A percentile compares a stretch with the other conserved stretches of the same genome.
Evolutionary conservation across 352 stramenopile genomes (phyloP).

Genomic region (Globisporangium mamillatum): DNA sequence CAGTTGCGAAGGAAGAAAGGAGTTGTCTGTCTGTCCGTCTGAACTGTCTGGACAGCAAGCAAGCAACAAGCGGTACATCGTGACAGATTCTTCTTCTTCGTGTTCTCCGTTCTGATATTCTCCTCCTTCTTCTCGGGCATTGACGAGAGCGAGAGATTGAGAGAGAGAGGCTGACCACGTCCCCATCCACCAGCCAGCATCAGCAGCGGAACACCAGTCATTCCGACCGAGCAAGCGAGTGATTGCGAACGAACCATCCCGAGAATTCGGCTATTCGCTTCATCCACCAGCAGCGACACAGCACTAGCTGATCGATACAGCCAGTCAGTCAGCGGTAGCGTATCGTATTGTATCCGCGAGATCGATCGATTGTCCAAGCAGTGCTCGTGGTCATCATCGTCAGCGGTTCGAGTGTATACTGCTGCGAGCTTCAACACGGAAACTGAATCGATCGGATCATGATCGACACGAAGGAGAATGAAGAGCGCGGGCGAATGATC

Average conservation of each 20-base stretch:
- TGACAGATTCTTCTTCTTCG: conserved; percentile 6
- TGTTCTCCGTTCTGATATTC: conserved; percentile 11
- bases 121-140: not conserved
- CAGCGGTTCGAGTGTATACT: not conserved
- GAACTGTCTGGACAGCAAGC: not conserved
- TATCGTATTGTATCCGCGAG: not conserved
- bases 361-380: not conserved
- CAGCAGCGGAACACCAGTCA: conserved; percentile 9
- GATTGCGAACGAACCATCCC: conserved; percentile 5
- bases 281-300: not conserved
- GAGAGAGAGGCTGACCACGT: not conserved
- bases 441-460: conserved; percentile 4
- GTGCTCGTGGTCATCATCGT: not conserved
- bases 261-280: not conserved
- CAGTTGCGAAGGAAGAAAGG: not conserved
- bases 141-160: not conserved
- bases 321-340: not conserved
- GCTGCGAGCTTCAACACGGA: not conserved
- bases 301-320: not conserved
- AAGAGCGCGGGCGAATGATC: conserved; percentile 75
- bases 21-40: conserved; percentile 6
- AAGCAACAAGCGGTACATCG: not conserved
- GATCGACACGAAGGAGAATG: conserved; percentile 54
- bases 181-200: not conserved
- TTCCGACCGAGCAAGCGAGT: conserved; percentile 1